Conservation (phyloP, 148 eudicot genomes). For the Amaranthus hypochondriacus region DNA sequence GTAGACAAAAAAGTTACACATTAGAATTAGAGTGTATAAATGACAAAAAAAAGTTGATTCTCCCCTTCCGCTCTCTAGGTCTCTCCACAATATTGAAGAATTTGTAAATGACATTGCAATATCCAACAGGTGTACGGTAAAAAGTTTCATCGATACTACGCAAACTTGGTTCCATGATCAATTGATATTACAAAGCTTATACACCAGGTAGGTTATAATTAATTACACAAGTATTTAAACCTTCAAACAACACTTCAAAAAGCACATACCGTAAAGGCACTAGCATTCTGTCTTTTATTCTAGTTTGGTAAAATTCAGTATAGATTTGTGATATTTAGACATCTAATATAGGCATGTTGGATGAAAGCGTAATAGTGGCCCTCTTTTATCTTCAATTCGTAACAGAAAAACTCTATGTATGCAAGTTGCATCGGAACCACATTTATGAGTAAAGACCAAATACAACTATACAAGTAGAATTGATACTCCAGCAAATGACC, state of each 20-base stretch:
- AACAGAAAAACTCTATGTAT: not conserved
- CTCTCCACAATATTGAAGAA: too few relatives aligned
- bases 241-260: not conserved
- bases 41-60: too few relatives aligned
- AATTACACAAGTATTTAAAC: not conserved
- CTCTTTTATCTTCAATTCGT: not conserved
- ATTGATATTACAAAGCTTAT: not conserved
- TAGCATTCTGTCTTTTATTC: not conserved
- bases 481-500: not conserved
- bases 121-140: too few relatives aligned
- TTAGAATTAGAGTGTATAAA: too few relatives aligned
- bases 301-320: not conserved
- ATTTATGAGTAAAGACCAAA: not conserved
- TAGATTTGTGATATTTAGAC: too few relatives aligned
- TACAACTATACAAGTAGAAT: not conserved
- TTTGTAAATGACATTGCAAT: too few relatives aligned
- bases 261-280: not conserved
- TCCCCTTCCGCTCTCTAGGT: too few relatives aligned
- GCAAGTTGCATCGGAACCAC: not conserved
- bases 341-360: too few relatives aligned
- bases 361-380: too few relatives aligned
- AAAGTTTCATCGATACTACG: too few relatives aligned
- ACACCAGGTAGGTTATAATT: not conserved
- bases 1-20: too few relatives aligned
- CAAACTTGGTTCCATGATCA: not conserved